phyloP scores from a whole-genome alignment of 140 eudicot species.

The Bidens hawaiensis region DNA sequence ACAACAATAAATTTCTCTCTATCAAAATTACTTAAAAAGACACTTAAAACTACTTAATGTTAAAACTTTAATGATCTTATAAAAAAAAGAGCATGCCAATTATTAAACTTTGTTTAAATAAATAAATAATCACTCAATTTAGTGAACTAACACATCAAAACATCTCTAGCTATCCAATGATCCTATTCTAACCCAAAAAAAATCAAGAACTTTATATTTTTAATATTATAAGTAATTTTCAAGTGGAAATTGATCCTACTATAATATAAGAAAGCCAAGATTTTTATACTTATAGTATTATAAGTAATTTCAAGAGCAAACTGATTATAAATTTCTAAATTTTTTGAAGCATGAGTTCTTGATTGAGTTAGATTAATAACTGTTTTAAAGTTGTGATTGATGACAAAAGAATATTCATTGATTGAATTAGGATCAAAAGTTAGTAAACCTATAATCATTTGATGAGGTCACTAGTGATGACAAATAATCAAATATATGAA shows the following conservation, averaged over 20 bases:
- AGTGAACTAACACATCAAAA: not conserved
- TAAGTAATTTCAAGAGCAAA: too few relatives aligned
- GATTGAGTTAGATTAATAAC: not conserved
- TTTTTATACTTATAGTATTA: too few relatives aligned
- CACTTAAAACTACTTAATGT: conserved; percentile 21
- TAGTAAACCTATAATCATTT: too few relatives aligned
- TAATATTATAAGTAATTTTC: too few relatives aligned
- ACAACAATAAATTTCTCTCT: not conserved
- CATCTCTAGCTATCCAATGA: not conserved
- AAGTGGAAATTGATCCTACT: too few relatives aligned
- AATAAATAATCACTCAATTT: not conserved
- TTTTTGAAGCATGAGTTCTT: too few relatives aligned
- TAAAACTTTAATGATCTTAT: conserved; percentile 11
- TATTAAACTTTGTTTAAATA: not conserved
- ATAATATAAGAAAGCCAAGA: too few relatives aligned
- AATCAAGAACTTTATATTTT: too few relatives aligned
- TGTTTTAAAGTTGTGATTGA: not conserved
- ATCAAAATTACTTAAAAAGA: conserved; percentile 19
- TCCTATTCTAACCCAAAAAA: not conserved
- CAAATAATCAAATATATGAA: too few relatives aligned
- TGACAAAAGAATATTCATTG: too few relatives aligned
- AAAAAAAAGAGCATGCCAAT: conserved; percentile 16
- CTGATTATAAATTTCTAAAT: not conserved
- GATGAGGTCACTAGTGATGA: too few relatives aligned
- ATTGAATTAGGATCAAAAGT: conserved; percentile 15